Base-by-base conservation (phyloP, 148 eudicot species). In the Beta vulgaris region DNA sequence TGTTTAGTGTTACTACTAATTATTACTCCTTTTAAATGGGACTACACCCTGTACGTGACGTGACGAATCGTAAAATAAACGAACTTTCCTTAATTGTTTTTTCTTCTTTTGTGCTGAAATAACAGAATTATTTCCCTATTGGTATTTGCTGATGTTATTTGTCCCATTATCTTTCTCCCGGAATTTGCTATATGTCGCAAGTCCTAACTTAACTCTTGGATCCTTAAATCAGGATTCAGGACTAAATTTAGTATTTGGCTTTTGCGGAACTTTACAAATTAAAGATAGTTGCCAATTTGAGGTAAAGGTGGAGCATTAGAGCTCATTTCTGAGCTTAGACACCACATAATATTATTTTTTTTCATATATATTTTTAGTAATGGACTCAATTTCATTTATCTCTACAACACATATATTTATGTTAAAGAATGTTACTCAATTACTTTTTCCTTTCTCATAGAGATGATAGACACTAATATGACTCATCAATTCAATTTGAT, bases 181-280 rank as follows among this genome's bases (percentile, higher is more conserved):
- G 10, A 43, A 5, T 29, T 21, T 42, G 71, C 15, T 3, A 14
- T 43, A 2, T 39, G 15, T 2, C 25, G 18, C 66, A 72, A 72
- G 36, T 72, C 35, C 66, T 25, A 72, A 26, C 14, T 28, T 40
- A 13, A 26, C 34, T 72, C 28, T 73, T 73, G 69, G 69, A 73
- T 73, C 69, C 67, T 61, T 44, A 73, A 53, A 73, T 12, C 42
- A 29, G 44, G 49, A n/a, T n/a, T n/a, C n/a, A n/a, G n/a, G n/a
- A n/a, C n/a, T n/a, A 14, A 48, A 48, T 2, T 23, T 23, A 0
- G 10, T 54, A 3, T 59, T 23, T 23, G 7, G 25, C n/a, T 26
- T 35, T 54, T 53, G 31, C 36, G 53, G 62, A 40, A 66, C 51
- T 23, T 19, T 6, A 14, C 63, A 55, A 36, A 36, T n/a, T 6